Evolutionary conservation across 805 yeast genomes (phyloP), one percentile per base, ranked within the genome.

Genomic region (Kodamaea kaohsiungensis): DNA sequence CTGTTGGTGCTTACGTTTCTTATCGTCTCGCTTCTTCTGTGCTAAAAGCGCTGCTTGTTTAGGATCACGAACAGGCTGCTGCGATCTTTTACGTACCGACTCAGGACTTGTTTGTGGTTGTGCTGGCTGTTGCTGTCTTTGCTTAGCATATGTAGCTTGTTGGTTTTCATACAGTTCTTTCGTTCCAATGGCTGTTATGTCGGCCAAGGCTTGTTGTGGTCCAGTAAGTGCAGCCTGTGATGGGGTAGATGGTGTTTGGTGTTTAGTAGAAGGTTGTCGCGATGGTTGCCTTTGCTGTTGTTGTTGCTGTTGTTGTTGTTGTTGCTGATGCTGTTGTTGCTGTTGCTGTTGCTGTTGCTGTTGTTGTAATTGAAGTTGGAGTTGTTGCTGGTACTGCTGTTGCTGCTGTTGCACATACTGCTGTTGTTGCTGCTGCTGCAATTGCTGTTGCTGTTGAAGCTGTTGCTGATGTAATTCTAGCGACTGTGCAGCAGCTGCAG

Each of bases 11-110:
- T 82, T 82, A 54, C 83, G 81, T 57, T 83, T 86, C 67, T 90
- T 86, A 51, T 89, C 89, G 65, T 90, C 97, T 48, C 93, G 83
- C 62, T 89, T 88, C 65, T 85, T 81, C 59, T 84, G 89, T 1
- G 81, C 80, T 58, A 72, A 68, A 58, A 77, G 72, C 40, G 85
- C 88, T 42, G 81, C 89, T 65, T 74, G 83, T 53, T 75, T 76
- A 12, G 80, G 76, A 57, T 76, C 83, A 39, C 83, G 70, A 1
- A 75, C 81, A 0, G 83, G 82, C 46, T 70, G 71, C 56, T 65
- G 68, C 45, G 64, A 45, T 42, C 53, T 53, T 46, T 57, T 54
- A 15, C 54, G 40, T 2, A 42, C 51, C 50, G 38, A 22, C 53
- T 40, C 57, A 1, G 46, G 47, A 51, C 43, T 53, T 43, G 37